Evolutionary conservation across 116 monocot genomes (phyloP), one percentile per base, ranked within the genome.

Genomic region (Papilionanthe hybrid): DNA sequence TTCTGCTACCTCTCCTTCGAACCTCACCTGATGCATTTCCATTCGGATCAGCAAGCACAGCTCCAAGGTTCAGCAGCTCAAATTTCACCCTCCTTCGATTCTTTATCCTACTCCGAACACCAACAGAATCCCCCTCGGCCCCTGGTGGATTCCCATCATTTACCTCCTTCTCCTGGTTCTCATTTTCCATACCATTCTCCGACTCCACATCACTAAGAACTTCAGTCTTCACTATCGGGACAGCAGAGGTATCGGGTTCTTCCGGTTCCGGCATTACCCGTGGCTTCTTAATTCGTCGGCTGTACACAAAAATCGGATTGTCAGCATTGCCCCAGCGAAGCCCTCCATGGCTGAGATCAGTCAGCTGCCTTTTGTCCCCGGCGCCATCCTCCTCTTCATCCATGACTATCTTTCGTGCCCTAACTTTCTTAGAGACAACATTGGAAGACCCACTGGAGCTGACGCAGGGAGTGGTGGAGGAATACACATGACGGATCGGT

Each of bases 371-470:
- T 20, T 58, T 32, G 1, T 78, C 58, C 20, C 25, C 58, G 11
- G 47, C 9, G 6, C 5, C 10, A 0, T n/a, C n/a, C 57, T 78
- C 78, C 23, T 63, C 69, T 69, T 55, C 83, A 11, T 47, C 76
- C 8, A 25, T 66, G 19, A 71, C 18, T 15, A 82, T 20, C 75
- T 82, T 83, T 28, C 86, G 83, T 1, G 90, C 90, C 76, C 87
- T 92, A 23, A 90, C 89, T 86, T 94, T 94, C 83, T 88, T 92
- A 44, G 92, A 86, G 84, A 90, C 86, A 57, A 87, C 86, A 55
- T 85, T 91, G 73, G 86, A 86, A 0, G 93, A 84, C 37, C 88
- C 89, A 60, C 82, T 81, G 65, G 92, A 77, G 78, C 78, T 88
- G 79, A 86, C 66, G 79, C 80, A 86, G 45, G 93, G 88, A 42